Conservation (phyloP, 2,329 filamentous ascomycete species). For the Fusarium succisae region DNA sequence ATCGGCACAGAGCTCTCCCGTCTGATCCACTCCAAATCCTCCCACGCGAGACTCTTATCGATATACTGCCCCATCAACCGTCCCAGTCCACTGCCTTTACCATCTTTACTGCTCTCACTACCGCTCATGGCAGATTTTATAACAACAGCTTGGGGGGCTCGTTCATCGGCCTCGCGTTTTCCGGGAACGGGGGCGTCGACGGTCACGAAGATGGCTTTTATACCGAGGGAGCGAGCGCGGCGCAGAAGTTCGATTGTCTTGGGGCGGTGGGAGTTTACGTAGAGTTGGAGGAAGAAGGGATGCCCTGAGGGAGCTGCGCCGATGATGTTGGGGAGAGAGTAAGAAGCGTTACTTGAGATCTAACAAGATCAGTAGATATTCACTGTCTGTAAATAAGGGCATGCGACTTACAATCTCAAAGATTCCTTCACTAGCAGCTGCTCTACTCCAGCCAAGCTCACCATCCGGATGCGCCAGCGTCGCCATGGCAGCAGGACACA, state of each 20-base stretch:
- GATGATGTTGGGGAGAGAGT: constrained; percentile 39
- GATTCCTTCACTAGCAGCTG: constrained; percentile 40
- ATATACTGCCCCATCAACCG: constrained; percentile 62
- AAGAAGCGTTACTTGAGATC: constrained; percentile 43
- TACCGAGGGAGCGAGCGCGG: constrained; percentile 54
- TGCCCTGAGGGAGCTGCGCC: constrained; percentile 33
- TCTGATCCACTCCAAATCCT: constrained; percentile 62
- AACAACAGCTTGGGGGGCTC: constrained; percentile 57
- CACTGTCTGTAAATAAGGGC: fast-evolving
- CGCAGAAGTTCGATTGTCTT: constrained; percentile 59
- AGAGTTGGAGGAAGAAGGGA: constrained; percentile 55
- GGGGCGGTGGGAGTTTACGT: constrained; percentile 60
- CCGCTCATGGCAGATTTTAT: constrained; percentile 51
- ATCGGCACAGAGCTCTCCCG: constrained; percentile 57
- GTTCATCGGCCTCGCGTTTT: constrained; percentile 67
- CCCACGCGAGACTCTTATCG: constrained; percentile 62
- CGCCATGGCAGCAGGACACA: constrained; percentile 72
- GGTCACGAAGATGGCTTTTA: constrained; percentile 61
- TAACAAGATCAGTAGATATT: neutral
- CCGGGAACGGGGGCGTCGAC: constrained; percentile 65
- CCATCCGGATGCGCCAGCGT: constrained; percentile 70
- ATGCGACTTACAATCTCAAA: constrained; percentile 37
- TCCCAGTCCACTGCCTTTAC: constrained; percentile 62
- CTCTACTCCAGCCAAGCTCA: constrained; percentile 55
- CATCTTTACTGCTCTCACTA: constrained; percentile 56